Base-by-base conservation (phyloP, 345 rosid genomes). In the Lepidium sativum region DNA sequence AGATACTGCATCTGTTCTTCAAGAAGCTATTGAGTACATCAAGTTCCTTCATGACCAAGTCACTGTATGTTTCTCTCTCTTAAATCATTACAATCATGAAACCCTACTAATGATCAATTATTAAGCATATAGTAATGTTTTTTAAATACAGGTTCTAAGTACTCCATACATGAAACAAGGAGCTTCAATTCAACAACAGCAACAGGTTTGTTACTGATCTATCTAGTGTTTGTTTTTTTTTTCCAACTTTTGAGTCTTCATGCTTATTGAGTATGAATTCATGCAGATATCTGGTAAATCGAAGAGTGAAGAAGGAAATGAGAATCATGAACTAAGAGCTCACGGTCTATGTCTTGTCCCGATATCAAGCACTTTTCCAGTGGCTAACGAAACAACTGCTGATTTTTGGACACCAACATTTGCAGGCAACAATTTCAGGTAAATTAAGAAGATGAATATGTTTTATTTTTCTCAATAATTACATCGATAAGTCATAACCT, bases 1-100 rank as follows among this genome's bases (percentile, higher is more conserved):
- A 41, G 98, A 92, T 80, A 92, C 97, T 29, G 98, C 98, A 51
- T 92, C 98, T n/a, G 98, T 92, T 71, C 98, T 92, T 53, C 86
- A 91, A 66, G 98, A 92, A 84, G 98, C 97, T 27, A 82, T 92
- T 51, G 92, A 84, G 51, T 89, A 85, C 73, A 85, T 92, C 79
- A 89, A 86, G 71, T 82, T 89, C 74, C 92, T 89, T 59, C 96
- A 89, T 39, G 94, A 84, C 3, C 98, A 92, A 82, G 80, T 92
- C 65, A 80, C 60, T 57, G 98, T 92, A 84, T n/a, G 80, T 66
- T 61, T 62, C 38, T 43, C 18, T 44, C 18, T 48, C 13, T 32
- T 21, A 12, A 49, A 50, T 21, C 25, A 37, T 33, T 33, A 8
- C 1, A 37, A n/a, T 54, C 29, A 21, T n/a, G 14, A 70, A 62